These are phyloP conservation scores for Cucurbita pepo DNA, from an alignment of 306 rosid species.

Conservation along the genomic window DNA sequence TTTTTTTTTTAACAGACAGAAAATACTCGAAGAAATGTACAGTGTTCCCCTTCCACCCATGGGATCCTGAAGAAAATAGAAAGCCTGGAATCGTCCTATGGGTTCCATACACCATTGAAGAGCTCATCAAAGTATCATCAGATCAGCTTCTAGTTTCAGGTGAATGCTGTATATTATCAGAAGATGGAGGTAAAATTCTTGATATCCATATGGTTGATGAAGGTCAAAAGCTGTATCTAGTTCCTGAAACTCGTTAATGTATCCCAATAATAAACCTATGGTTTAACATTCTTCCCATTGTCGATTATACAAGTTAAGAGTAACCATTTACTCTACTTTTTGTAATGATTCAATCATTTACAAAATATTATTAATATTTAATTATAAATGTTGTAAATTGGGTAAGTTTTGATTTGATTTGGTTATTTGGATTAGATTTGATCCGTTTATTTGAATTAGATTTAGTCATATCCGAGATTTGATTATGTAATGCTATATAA, in stretches of 20 bases:
- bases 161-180: constrained; percentile 42
- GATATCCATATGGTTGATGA: constrained; percentile 57
- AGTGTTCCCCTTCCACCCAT: constrained; percentile 72
- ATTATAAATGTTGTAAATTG: too few relatives aligned
- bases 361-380: too few relatives aligned
- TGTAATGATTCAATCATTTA: too few relatives aligned
- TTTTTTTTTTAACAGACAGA: constrained; percentile 12
- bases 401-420: too few relatives aligned
- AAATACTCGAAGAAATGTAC: constrained; percentile 61
- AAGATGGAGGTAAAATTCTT: constrained; percentile 77
- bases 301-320: too few relatives aligned
- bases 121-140: constrained; percentile 39
- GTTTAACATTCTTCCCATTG: too few relatives aligned
- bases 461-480: too few relatives aligned
- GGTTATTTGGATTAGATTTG: too few relatives aligned
- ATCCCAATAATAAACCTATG: too few relatives aligned
- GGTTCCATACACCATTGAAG: constrained; percentile 56
- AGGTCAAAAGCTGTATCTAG: constrained; percentile 61
- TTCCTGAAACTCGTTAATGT: constrained; percentile 18
- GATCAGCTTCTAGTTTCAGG: constrained; percentile 29
- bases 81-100: constrained; percentile 62
- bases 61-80: constrained; percentile 54
- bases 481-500: too few relatives aligned
- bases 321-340: too few relatives aligned
- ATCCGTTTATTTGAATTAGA: too few relatives aligned